Evolutionary conservation across 148 eudicot species (phyloP), one percentile per base, ranked within the genome.

Genomic region (Rhododendron molle): DNA sequence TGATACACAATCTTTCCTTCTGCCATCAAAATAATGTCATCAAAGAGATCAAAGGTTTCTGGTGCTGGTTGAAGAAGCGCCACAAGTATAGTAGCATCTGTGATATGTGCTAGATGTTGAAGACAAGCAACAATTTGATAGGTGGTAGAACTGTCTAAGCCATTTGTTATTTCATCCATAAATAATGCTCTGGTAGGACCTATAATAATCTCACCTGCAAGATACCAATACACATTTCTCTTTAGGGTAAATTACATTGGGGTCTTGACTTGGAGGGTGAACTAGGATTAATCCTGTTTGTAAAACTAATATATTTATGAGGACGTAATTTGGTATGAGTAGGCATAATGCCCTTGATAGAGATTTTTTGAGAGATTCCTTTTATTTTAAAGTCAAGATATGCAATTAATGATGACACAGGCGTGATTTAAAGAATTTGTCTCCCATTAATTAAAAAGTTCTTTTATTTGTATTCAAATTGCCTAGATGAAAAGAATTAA

Each of bases 61-160:
- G 97, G 98, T 50, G 96, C 89, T 46, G 98, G 96, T 87, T 96
- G 98, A 88, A 96, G 98, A 86, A 96, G 96, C 49, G 98, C 87
- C 46, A 94, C 82, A 23, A 93, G 76, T 72, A 94, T 89, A 15
- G 98, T 91, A 38, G 93, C 93, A 83, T 94, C 94, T 28, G 92
- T 86, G 81, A 92, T 83, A 86, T 93, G 98, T 46, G 92, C 93
- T 38, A 93, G 87, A 80, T 96, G 95, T 86, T 91, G 94, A 80
- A 94, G 92, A 82, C 90, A 93, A 46, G 91, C 76, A 76, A 94
- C 87, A 76, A 96, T 91, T 88, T 96, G 96, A 86, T 88, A 92
- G 49, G 98, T 93, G 36, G 98, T 96, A 76, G 98, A 93, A 97
- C 67, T 60, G 26, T 60, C 67, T 7, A 60, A 60, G n/a, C 67